phyloP scores from a whole-genome alignment of 306 rosid species.

The Inga laurina region DNA sequence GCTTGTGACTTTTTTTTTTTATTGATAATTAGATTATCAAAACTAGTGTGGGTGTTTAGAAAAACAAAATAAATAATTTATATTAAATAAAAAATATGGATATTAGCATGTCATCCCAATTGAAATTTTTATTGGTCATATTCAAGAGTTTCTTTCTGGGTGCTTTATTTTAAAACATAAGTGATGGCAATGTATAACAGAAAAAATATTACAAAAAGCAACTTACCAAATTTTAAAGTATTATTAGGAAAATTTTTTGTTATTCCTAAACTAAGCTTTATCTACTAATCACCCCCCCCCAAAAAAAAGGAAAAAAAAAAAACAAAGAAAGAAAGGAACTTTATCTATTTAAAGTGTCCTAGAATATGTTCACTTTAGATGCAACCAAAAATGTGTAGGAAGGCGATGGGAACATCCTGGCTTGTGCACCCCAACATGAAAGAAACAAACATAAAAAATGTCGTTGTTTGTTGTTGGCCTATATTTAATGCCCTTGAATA shows the following conservation, averaged over 20 bases:
- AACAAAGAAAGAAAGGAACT: background rate
- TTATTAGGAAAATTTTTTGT: background rate
- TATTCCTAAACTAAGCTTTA: background rate
- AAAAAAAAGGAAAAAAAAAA: background rate
- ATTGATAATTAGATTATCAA: background rate
- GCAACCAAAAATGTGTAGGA: background rate
- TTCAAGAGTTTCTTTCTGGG: background rate
- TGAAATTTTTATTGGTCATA: background rate
- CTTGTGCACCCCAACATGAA: background rate
- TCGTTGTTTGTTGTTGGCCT: background rate
- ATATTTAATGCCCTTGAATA: background rate
- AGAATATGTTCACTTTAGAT: slow-evolving; percentile 1
- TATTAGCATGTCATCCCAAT: background rate
- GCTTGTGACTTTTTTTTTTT: background rate
- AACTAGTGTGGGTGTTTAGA: background rate
- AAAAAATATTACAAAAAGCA: background rate
- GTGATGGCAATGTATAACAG: background rate
- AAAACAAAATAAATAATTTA: background rate
- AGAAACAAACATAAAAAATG: background rate
- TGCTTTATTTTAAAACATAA: background rate
- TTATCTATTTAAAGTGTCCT: background rate
- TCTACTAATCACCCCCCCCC: background rate
- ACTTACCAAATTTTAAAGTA: background rate
- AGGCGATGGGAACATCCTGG: background rate
- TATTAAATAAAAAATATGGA: background rate